phyloP scores from a whole-genome alignment of 1,284 basidiomycete genomes.

The Ustilago cynodontis region DNA sequence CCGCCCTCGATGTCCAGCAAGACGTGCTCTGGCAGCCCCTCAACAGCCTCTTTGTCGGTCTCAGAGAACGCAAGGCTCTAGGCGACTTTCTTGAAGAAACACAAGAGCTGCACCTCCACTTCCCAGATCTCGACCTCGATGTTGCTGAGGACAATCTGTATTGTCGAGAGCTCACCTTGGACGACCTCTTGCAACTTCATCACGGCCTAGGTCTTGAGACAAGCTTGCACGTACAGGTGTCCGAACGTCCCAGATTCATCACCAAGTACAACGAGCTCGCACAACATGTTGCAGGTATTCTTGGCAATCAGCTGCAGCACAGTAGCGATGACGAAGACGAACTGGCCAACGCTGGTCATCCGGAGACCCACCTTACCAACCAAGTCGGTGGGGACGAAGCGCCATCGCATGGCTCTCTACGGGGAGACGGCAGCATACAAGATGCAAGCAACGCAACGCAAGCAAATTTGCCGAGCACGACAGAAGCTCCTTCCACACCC shows the following conservation, averaged over 20 bases:
- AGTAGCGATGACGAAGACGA: conserved; percentile 38
- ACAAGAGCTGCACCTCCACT: conserved; percentile 55
- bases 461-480: background rate
- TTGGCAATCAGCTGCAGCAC: conserved; percentile 38
- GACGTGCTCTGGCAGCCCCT: conserved; percentile 62
- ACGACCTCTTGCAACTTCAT: conserved; percentile 62
- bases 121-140: conserved; percentile 61
- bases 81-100: conserved; percentile 68
- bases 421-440: background rate
- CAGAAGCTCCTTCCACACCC: background rate
- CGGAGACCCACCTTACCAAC: background rate
- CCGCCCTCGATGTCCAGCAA: conserved; percentile 43
- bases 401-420: background rate
- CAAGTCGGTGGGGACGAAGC: background rate
- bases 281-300: conserved; percentile 50
- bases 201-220: conserved; percentile 53
- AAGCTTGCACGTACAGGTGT: conserved; percentile 58
- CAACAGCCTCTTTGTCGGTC: conserved; percentile 57
- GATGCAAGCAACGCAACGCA: background rate
- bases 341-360: conserved; percentile 3
- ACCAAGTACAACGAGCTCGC: conserved; percentile 65
- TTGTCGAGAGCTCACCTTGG: conserved; percentile 61
- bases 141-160: conserved; percentile 66
- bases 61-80: conserved; percentile 60
- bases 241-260: conserved; percentile 62